Percentiles rank a stretch among this genome's conserved stretches.
Conservation (phyloP, 805 yeast genomes). For the Yarrowia phangngaensis region DNA sequence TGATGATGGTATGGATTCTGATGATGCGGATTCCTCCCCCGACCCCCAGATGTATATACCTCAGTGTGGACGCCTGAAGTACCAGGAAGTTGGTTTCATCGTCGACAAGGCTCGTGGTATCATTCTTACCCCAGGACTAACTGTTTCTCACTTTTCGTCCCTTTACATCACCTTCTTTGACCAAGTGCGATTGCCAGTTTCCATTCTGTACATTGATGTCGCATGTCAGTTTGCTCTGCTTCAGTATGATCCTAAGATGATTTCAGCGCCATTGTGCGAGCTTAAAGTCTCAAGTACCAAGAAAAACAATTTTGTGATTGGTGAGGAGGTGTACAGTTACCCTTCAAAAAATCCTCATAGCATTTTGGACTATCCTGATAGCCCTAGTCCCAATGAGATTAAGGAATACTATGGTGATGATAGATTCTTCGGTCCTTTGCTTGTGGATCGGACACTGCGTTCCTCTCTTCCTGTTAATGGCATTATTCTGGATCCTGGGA, state of each 20-base stretch:
- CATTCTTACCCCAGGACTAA: slow-evolving; percentile 64
- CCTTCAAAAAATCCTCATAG: too few relatives aligned
- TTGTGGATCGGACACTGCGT: neutral
- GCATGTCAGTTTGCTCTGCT: slow-evolving; percentile 6
- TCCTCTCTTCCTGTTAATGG: slow-evolving; percentile 5
- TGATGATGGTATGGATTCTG: neutral
- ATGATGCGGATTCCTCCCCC: too few relatives aligned
- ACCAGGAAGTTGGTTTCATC: slow-evolving; percentile 72
- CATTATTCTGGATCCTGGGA: slow-evolving; percentile 61
- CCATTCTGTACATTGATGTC: slow-evolving; percentile 12
- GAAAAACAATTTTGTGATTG: slow-evolving; percentile 6
- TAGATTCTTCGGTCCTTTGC: too few relatives aligned
- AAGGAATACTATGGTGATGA: too few relatives aligned
- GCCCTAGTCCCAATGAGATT: neutral
- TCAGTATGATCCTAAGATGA: slow-evolving; percentile 16
- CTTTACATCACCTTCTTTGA: slow-evolving; percentile 15
- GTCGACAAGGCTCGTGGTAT: slow-evolving; percentile 80
- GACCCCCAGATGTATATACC: too few relatives aligned
- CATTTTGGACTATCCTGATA: slow-evolving; percentile 2
- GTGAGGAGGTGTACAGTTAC: slow-evolving; percentile 4
- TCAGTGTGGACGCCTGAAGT: too few relatives aligned
- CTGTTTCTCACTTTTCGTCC: slow-evolving; percentile 7
- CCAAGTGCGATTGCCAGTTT: slow-evolving; percentile 50
- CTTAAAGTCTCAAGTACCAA: slow-evolving; percentile 2
- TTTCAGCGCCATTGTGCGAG: slow-evolving; percentile 5